Base-by-base conservation (phyloP, 2,329 filamentous ascomycete genomes). In the Phialophora macrospora region DNA sequence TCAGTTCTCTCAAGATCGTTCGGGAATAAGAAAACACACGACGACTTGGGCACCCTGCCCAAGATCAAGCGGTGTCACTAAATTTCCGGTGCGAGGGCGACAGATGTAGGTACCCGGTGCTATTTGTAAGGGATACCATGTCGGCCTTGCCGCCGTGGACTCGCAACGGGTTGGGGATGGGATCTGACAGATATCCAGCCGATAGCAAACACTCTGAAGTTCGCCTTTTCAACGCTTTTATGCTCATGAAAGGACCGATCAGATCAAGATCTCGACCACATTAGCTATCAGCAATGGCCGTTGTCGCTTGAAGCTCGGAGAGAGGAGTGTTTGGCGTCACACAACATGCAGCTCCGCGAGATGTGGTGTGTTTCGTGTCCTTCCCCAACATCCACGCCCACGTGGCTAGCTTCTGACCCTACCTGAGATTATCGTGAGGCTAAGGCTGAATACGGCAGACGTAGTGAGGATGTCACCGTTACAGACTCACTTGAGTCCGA, bases 61-160 rank as follows among this genome's bases (percentile, higher is more conserved):
- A 28, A 54, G 20, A 28, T 12, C 52, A 55, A 48, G 55, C 60
- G 52, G 61, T 65, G 62, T 57, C 41, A 68, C 60, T 41, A 55
- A 67, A 68, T 63, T 48, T 68, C 59, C 63, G 60, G 26, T 49
- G 54, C 57, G 44, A 30, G 34, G 46, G 32, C 48, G 56, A 55
- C 14, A 54, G 55, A 26, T 60, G 67, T 60, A 69, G 64, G 62
- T 67, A 69, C 67, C 67, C 67, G 56, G 14, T 9, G 20, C 34
- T 55, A 68, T 68, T 68, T 68, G 66, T 38, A 66, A 68, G 38
- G 59, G 38, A 22, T 58, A 20, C 56, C 44, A 51, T 48, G 57
- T 34, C 26, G n/a, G 34, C n/a, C 28, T 38, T 22, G 12, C 38
- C 49, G 38, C 54, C 26, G 55, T 12, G 20, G 58, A 48, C 20